Base-by-base conservation (phyloP, 495 filamentous ascomycete genomes). In the Penicillium lagena region DNA sequence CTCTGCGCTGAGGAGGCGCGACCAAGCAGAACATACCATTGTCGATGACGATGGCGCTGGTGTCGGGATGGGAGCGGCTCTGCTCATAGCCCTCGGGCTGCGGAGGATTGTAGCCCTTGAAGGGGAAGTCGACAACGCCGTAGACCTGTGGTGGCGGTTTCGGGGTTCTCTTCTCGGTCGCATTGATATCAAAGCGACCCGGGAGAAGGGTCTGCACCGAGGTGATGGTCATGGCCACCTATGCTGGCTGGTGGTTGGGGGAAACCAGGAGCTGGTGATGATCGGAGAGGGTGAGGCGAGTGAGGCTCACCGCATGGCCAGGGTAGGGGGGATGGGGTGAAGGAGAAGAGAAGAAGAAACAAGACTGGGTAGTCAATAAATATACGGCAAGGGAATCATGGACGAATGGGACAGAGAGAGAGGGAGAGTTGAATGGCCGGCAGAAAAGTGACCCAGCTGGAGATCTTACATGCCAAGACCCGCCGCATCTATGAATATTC, bases 21-120 rank as follows among this genome's bases (percentile, higher is more conserved):
- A 6, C 6, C 4, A 22, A 6, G 22, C 22, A 4, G 22, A 10
- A 33, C 52, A 42, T 67, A 95, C 90, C 93, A 86, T 97, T 98
- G 72, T 98, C 93, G 54, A 98, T 98, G 47, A 98, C 87, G 53
- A 98, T 96, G 31, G 90, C 87, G 38, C 77, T 83, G 9, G 76
- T 70, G 29, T 65, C 62, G 38, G 70, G 68, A 50, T 65, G 72
- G 12, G 69, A 66, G 43, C 73, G 73, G 62, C 78, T 88, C 54
- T 76, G 74, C 51, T 73, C 71, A 49, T 79, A 83, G 12, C 81
- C 85, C 51, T 87, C 83, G 7, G 77, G 57, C 50, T 88, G 83
- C 5, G 82, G 75, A 37, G 82, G 66, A 15, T 82, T 69, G 49
- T 80, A 84, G 47, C 84, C 82, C 54, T 85, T 83, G 64, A 93